These are phyloP conservation scores for Stemphylium vesicarium DNA, from an alignment of 2,329 filamentous ascomycete species.

Conservation along the genomic window DNA sequence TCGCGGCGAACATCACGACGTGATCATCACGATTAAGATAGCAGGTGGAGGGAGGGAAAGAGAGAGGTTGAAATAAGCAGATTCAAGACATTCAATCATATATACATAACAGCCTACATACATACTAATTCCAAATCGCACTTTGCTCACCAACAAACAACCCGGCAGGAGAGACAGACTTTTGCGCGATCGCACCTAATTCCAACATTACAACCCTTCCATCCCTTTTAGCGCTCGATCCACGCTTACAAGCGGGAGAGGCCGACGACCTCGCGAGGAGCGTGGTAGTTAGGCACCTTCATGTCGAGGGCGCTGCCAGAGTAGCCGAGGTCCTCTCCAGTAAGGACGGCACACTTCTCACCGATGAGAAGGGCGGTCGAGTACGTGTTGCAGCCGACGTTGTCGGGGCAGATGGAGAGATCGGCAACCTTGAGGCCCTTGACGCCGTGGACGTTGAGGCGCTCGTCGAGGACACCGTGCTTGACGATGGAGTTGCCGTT, in stretches of 20 bases:
- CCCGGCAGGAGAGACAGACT: background rate
- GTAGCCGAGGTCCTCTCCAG: conserved; percentile 77
- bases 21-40: background rate
- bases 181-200: background rate
- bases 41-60: background rate
- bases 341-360: conserved; percentile 74
- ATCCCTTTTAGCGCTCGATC: too few relatives aligned
- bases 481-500: conserved; percentile 82
- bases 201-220: background rate
- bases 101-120: background rate
- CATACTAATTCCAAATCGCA: background rate
- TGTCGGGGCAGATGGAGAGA: conserved; percentile 77
- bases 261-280: conserved; percentile 53
- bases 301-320: conserved; percentile 75
- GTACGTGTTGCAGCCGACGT: conserved; percentile 68
- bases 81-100: background rate
- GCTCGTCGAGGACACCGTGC: conserved; percentile 78
- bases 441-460: conserved; percentile 78
- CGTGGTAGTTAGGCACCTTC: conserved; percentile 66
- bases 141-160: background rate
- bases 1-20: background rate
- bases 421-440: conserved; percentile 80
- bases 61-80: background rate
- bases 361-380: conserved; percentile 76
- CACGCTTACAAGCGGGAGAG: conserved; percentile 50